A percentile compares a stretch with the other conserved stretches of the same genome.
Evolutionary conservation across 2,329 filamentous ascomycete species (phyloP).

Genomic region (Phaeosphaeria sp.): DNA sequence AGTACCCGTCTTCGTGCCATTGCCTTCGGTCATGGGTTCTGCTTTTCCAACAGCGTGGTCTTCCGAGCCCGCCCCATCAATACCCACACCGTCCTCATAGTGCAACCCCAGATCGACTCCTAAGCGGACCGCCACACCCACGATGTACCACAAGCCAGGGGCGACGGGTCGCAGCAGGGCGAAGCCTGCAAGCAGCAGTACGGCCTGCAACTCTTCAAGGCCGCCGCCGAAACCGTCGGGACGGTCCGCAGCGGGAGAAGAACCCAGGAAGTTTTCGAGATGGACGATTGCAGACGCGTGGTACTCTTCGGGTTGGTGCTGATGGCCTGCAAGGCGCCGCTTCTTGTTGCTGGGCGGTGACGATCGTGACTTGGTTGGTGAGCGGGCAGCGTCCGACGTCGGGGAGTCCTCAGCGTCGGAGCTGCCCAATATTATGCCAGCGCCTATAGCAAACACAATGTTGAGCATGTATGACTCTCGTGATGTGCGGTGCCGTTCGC

Average conservation of each 20-base stretch:
- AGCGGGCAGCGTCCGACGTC: conserved; percentile 34
- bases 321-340: conserved; percentile 57
- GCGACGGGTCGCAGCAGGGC: conserved; percentile 89
- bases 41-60: conserved; percentile 32
- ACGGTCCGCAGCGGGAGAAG: conserved; percentile 64
- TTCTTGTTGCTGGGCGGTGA: conserved; percentile 47
- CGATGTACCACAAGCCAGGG: conserved; percentile 95
- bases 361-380: conserved; percentile 33
- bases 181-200: conserved; percentile 88
- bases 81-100: conserved; percentile 82
- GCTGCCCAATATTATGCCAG: conserved; percentile 82
- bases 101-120: conserved; percentile 92
- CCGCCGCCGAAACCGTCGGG: conserved; percentile 78
- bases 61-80: conserved; percentile 56
- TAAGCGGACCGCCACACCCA: conserved; percentile 87
- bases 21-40: conserved; percentile 42
- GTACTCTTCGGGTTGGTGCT: conserved; percentile 89
- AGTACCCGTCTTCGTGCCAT: conserved; percentile 18
- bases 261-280: conserved; percentile 81
- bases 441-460: conserved; percentile 96
- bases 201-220: conserved; percentile 91
- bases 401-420: conserved; percentile 47
- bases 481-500: conserved; percentile 71
- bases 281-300: conserved; percentile 94
- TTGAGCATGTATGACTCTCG: conserved; percentile 93